Evolutionary conservation across 371 early-diverging fungal genomes (phyloP).

Genomic region (Circinella minor): DNA sequence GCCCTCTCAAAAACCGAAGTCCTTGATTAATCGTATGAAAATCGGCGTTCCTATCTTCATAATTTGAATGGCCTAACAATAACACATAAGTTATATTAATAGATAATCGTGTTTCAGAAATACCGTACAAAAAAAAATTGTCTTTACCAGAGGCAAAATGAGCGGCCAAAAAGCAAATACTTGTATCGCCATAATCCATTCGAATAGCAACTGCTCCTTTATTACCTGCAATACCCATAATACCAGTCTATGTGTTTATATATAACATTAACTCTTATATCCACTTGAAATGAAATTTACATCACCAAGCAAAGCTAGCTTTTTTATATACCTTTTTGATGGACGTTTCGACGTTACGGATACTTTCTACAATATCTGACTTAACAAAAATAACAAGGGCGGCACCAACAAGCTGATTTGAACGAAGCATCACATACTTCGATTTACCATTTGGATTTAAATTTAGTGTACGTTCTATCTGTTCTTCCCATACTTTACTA

Average conservation of each 20-base stretch:
- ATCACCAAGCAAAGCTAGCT: too few relatives aligned
- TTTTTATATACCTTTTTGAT: constrained; percentile 67
- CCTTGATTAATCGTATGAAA: constrained; percentile 80
- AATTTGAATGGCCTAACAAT: constrained; percentile 60
- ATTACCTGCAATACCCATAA: constrained; percentile 86
- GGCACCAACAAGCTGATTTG: constrained; percentile 88
- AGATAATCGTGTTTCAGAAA: constrained; percentile 92
- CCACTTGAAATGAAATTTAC: too few relatives aligned
- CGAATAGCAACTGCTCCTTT: constrained; percentile 90
- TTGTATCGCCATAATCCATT: constrained; percentile 85
- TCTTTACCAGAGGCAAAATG: constrained; percentile 90
- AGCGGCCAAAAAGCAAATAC: constrained; percentile 87
- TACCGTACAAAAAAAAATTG: constrained; percentile 56
- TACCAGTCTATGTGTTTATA: constrained; percentile 60
- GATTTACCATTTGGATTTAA: constrained; percentile 31
- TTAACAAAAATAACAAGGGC: constrained; percentile 84
- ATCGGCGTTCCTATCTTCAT: constrained; percentile 87
- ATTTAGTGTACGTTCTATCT: constrained; percentile 65
- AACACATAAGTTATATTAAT: constrained; percentile 61
- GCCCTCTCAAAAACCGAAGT: constrained; percentile 72
- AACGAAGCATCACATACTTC: constrained; percentile 78
- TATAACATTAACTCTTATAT: too few relatives aligned
- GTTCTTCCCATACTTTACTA: constrained; percentile 68
- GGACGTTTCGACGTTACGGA: constrained; percentile 84
- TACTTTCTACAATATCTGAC: constrained; percentile 62